Percentiles rank a stretch among this genome's conserved stretches.
Evolutionary conservation across 345 rosid genomes (phyloP).

Genomic region (Balakata baccata): DNA sequence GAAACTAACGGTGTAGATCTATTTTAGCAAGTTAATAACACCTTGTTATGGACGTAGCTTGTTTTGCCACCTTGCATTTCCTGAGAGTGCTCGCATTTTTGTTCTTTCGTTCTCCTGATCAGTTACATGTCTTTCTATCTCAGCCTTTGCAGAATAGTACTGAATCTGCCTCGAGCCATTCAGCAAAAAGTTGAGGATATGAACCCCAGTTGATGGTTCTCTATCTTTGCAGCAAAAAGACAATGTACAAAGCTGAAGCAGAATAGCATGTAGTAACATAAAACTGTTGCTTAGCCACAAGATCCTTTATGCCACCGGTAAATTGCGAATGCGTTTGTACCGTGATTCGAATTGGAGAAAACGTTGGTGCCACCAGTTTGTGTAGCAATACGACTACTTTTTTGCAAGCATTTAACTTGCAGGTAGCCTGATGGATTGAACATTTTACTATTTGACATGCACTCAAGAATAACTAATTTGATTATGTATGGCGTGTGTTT

Average conservation of each 20-base stretch:
- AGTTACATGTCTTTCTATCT: slow-evolving; percentile 6
- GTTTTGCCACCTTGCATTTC: background rate
- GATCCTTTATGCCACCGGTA: background rate
- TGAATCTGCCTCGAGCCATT: slow-evolving; percentile 61
- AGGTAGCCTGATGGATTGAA: too few species aligned
- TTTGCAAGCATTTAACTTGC: background rate
- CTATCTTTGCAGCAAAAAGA: background rate
- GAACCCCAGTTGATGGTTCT: slow-evolving; percentile 25
- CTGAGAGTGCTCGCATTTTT: background rate
- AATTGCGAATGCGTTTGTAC: background rate
- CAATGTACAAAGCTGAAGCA: background rate
- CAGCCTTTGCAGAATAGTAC: slow-evolving; percentile 93
- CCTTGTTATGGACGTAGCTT: background rate
- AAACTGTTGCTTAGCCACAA: background rate
- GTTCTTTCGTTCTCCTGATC: background rate
- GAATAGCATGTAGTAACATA: background rate
- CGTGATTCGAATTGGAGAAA: background rate
- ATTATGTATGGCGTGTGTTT: too few species aligned
- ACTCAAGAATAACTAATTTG: too few species aligned
- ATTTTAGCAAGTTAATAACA: background rate
- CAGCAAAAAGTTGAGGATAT: slow-evolving; percentile 49
- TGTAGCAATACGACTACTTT: too few species aligned
- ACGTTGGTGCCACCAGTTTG: background rate
- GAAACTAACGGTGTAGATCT: background rate
- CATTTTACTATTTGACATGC: background rate